These are phyloP conservation scores for Castanea sativa DNA, from an alignment of 306 rosid genomes.

Conservation along the genomic window DNA sequence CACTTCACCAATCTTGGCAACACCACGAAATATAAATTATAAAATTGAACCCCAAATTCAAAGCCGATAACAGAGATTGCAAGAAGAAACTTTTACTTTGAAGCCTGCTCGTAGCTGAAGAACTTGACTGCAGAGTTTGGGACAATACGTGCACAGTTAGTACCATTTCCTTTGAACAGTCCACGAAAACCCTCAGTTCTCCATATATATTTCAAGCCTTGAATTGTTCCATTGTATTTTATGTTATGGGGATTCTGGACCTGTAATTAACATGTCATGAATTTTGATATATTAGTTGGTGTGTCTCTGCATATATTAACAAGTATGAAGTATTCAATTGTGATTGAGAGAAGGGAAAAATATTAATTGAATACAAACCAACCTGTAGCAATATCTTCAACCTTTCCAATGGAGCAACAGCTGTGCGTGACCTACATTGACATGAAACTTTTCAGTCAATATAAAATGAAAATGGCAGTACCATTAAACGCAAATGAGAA, in stretches of 20 bases:
- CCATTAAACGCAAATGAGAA: not conserved
- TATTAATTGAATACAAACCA: slow-evolving; percentile 13
- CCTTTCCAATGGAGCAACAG: slow-evolving; percentile 97
- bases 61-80: not conserved
- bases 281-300: not conserved
- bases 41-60: not conserved
- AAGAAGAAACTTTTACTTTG: slow-evolving; percentile 57
- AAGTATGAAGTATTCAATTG: slow-evolving; percentile 4
- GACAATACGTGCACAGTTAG: slow-evolving; percentile 95
- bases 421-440: slow-evolving; percentile 85
- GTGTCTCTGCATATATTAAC: not conserved
- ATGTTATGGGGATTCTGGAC: slow-evolving; percentile 93
- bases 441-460: not conserved
- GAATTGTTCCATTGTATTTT: slow-evolving; percentile 89
- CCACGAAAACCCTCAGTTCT: slow-evolving; percentile 96
- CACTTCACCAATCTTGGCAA: not conserved
- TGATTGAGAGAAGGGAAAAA: not conserved
- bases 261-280: slow-evolving; percentile 36
- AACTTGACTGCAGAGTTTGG: slow-evolving; percentile 98
- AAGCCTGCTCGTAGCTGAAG: slow-evolving; percentile 98
- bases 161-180: slow-evolving; percentile 91
- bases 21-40: not conserved
- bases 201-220: slow-evolving; percentile 94
- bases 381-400: slow-evolving; percentile 98
- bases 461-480: not conserved